Percentiles rank a stretch among this genome's conserved stretches.
Evolutionary conservation across 2,329 filamentous ascomycete species (phyloP).

Genomic region (Xylariaceae sp.): DNA sequence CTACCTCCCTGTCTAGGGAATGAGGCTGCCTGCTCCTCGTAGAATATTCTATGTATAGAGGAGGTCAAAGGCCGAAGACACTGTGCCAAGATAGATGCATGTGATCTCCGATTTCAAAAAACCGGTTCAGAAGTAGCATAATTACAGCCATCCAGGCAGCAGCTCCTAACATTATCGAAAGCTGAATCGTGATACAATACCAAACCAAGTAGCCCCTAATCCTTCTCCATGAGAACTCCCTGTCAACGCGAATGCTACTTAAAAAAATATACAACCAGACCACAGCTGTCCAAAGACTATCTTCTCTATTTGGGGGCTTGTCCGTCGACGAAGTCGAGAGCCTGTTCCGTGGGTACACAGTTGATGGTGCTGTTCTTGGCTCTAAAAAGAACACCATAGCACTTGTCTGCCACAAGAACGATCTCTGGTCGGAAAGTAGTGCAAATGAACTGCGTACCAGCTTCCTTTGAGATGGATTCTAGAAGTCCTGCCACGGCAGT

Average conservation of each 20-base stretch:
- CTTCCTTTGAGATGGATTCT: constrained; percentile 67
- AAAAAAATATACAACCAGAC: constrained; percentile 4
- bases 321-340: constrained; percentile 90
- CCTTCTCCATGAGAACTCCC: constrained; percentile 9
- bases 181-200: no score
- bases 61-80: no score
- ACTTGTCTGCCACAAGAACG: constrained; percentile 91
- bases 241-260: neutral
- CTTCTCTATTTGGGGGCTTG: constrained; percentile 45
- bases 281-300: neutral
- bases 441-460: constrained; percentile 84
- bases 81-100: no score
- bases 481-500: constrained; percentile 91
- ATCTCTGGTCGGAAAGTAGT: constrained; percentile 98
- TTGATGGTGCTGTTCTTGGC: constrained; percentile 95
- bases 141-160: no score
- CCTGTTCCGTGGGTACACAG: constrained; percentile 81
- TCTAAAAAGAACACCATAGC: constrained; percentile 90
- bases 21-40: no score
- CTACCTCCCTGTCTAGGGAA: no score
- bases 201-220: no score
- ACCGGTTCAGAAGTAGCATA: no score
- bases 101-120: no score
- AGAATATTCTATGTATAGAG: no score
- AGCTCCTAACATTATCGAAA: no score